phyloP scores from a whole-genome alignment of 768 basidiomycete species.

The Serpula lacrymans region DNA sequence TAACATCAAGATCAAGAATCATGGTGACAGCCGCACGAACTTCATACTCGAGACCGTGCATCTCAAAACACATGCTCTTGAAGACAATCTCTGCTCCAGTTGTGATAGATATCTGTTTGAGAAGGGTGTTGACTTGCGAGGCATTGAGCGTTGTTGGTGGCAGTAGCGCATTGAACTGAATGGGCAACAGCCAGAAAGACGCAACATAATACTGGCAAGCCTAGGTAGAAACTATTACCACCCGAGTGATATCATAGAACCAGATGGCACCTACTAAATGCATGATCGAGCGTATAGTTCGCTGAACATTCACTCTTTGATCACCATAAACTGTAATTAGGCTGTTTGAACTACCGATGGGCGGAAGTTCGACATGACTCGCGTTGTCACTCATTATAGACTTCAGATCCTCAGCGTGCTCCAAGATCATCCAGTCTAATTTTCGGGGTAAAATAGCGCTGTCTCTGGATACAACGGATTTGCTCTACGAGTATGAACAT shows the following conservation, averaged over 20 bases:
- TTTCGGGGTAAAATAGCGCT: conserved; percentile 94
- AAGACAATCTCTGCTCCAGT: conserved; percentile 95
- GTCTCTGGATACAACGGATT: conserved; percentile 86
- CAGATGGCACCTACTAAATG: conserved; percentile 63
- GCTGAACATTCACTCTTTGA: conserved; percentile 88
- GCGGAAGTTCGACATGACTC: conserved; percentile 91
- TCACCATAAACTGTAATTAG: conserved; percentile 94
- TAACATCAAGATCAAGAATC: conserved; percentile 87
- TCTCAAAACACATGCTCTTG: conserved; percentile 96
- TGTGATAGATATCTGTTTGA: conserved; percentile 82
- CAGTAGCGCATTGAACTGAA: conserved; percentile 89
- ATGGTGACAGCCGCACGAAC: conserved; percentile 81
- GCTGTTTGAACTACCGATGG: conserved; percentile 89
- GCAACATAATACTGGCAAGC: conserved; percentile 94
- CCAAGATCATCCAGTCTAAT: conserved; percentile 97
- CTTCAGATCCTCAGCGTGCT: conserved; percentile 90
- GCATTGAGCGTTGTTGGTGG: conserved; percentile 80
- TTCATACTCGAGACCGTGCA: conserved; percentile 91
- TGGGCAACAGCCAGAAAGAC: conserved; percentile 94
- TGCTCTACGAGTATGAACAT: conserved; percentile 53
- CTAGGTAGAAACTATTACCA: conserved; percentile 38
- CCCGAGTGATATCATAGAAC: conserved; percentile 7
- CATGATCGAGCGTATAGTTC: conserved; percentile 94
- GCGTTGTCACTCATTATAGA: conserved; percentile 95
- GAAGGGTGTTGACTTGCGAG: conserved; percentile 75